Evolutionary conservation across 192 early-diverging fungal species (phyloP).

Genomic region (Coemansia sp.): DNA sequence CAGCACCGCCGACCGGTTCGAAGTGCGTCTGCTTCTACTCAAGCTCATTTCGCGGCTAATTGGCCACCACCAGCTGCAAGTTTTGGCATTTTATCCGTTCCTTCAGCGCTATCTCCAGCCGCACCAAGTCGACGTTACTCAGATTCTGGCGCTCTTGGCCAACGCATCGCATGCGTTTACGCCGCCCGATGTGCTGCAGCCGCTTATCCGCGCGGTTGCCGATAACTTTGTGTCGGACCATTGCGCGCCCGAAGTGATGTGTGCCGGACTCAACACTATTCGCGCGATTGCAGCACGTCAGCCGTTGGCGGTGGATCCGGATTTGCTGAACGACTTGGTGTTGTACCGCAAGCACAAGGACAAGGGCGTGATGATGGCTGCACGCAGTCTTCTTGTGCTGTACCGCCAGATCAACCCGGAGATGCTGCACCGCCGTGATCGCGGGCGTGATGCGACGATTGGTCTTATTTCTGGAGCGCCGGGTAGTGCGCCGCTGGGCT

Average conservation of each 20-base stretch:
- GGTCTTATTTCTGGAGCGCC: constrained; percentile 58
- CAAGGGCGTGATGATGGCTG: constrained; percentile 94
- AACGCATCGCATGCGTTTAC: constrained; percentile 91
- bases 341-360: constrained; percentile 91
- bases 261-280: constrained; percentile 83
- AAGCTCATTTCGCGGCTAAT: constrained; percentile 94
- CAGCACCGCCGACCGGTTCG: constrained; percentile 78
- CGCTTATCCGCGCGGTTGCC: constrained; percentile 86
- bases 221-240: constrained; percentile 97
- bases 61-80: constrained; percentile 90
- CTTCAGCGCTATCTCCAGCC: constrained; percentile 94
- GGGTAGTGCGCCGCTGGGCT: constrained; percentile 58
- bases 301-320: constrained; percentile 86
- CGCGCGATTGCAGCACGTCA: constrained; percentile 85
- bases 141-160: constrained; percentile 85
- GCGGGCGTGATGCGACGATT: constrained; percentile 84
- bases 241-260: constrained; percentile 89
- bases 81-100: constrained; percentile 91
- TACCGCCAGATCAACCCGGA: constrained; percentile 96
- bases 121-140: constrained; percentile 90
- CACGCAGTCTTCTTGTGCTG: constrained; percentile 83
- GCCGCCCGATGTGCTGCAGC: constrained; percentile 88
- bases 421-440: constrained; percentile 87
- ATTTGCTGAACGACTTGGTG: constrained; percentile 83
- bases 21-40: constrained; percentile 86